phyloP scores from a whole-genome alignment of 192 early-diverging fungal genomes.

The Podila minutissima region DNA sequence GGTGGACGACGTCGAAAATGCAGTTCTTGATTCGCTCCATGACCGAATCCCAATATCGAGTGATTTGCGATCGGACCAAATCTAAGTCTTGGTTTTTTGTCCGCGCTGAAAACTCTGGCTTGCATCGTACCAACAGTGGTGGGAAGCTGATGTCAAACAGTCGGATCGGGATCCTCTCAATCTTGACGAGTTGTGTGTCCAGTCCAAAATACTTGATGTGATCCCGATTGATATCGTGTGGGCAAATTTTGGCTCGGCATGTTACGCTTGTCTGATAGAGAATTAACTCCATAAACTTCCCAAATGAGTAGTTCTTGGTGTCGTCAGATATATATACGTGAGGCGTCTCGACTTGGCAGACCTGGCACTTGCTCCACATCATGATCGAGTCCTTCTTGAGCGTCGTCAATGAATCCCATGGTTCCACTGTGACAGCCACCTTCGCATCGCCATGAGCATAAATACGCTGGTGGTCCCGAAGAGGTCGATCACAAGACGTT shows the following conservation, averaged over 20 bases:
- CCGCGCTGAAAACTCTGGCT: slow-evolving; percentile 67
- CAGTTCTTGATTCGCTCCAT: slow-evolving; percentile 82
- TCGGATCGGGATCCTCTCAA: slow-evolving; percentile 79
- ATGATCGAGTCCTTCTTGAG: slow-evolving; percentile 72
- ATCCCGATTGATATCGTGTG: slow-evolving; percentile 84
- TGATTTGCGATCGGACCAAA: slow-evolving; percentile 72
- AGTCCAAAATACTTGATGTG: slow-evolving; percentile 89
- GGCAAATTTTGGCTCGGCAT: slow-evolving; percentile 77
- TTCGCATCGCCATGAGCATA: slow-evolving; percentile 88
- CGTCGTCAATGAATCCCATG: slow-evolving; percentile 31
- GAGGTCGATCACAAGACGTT: slow-evolving; percentile 78
- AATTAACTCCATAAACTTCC: slow-evolving; percentile 93
- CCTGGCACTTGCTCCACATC: slow-evolving; percentile 91
- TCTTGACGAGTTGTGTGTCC: slow-evolving; percentile 78
- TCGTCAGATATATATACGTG: slow-evolving; percentile 84
- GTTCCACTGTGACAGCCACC: slow-evolving; percentile 76
- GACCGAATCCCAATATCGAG: slow-evolving; percentile 89
- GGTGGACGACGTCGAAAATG: slow-evolving; percentile 80
- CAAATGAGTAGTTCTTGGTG: slow-evolving; percentile 96
- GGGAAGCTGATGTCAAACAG: slow-evolving; percentile 79
- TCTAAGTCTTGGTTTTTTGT: slow-evolving; percentile 83
- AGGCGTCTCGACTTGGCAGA: slow-evolving; percentile 77
- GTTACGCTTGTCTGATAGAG: slow-evolving; percentile 81
- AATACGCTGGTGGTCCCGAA: slow-evolving; percentile 83
- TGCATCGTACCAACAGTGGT: slow-evolving; percentile 69